These are phyloP conservation scores for Sclerotinia spermophila DNA, from an alignment of 2,329 filamentous ascomycete species.

Conservation along the genomic window DNA sequence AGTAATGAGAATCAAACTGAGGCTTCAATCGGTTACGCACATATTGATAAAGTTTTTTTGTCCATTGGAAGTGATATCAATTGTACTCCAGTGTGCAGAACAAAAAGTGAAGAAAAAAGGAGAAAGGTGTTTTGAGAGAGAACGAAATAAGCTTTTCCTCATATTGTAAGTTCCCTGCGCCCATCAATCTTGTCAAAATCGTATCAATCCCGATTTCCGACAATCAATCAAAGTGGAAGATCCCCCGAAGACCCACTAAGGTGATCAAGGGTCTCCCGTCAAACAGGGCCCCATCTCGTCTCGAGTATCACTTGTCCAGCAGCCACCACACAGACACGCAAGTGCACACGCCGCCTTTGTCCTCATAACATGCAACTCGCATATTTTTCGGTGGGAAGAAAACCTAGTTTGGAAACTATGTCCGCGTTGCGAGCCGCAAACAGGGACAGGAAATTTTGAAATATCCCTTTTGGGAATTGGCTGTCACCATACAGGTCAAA, in stretches of 20 bases:
- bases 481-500: not conserved
- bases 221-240: slow-evolving; percentile 5
- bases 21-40: not conserved
- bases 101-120: not conserved
- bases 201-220: not conserved
- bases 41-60: not conserved
- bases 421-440: not conserved
- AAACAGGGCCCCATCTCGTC: slow-evolving; percentile 1
- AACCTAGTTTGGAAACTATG: not conserved
- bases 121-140: not conserved
- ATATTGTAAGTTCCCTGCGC: not conserved
- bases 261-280: slow-evolving; percentile 4
- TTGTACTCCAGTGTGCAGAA: not conserved
- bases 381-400: not conserved
- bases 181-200: slow-evolving; percentile 6
- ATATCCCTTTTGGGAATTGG: not conserved
- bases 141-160: slow-evolving; percentile 12
- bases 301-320: slow-evolving; percentile 3
- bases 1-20: too few species aligned
- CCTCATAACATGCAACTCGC: not conserved
- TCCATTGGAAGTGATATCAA: not conserved
- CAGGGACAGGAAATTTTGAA: not conserved
- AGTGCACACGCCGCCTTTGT: slow-evolving; percentile 6
- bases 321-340: not conserved
- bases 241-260: not conserved